Evolutionary conservation across 1,284 basidiomycete genomes (phyloP).

Genomic region (Cutaneotrichosporon cavernicola): DNA sequence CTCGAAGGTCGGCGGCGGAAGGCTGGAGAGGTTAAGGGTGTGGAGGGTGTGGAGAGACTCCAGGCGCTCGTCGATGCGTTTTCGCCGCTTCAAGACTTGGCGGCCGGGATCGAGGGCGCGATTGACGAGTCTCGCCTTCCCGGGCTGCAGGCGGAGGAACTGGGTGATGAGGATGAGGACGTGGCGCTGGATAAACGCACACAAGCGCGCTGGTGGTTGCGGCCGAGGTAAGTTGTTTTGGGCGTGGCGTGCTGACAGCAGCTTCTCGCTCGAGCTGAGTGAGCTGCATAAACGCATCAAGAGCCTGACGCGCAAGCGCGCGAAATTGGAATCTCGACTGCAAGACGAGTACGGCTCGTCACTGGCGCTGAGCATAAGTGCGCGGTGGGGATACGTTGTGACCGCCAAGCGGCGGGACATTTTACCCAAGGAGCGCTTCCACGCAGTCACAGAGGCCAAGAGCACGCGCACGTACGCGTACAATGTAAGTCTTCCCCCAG

Average conservation of each 20-base stretch:
- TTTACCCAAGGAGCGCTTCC: constrained; percentile 25
- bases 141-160: constrained; percentile 28
- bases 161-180: constrained; percentile 29
- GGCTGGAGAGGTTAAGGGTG: constrained; percentile 13
- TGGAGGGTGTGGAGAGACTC: constrained; percentile 29
- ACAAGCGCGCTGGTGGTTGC: constrained; percentile 62
- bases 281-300: constrained; percentile 56
- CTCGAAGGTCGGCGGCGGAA: constrained; percentile 12
- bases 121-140: constrained; percentile 54
- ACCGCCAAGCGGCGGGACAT: constrained; percentile 50
- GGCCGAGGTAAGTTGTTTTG: constrained; percentile 62
- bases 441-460: constrained; percentile 26
- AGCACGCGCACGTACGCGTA: constrained; percentile 63
- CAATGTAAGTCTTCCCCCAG: constrained; percentile 56
- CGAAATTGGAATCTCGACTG: constrained; percentile 36
- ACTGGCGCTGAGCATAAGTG: constrained; percentile 13
- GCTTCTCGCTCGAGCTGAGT: constrained; percentile 66
- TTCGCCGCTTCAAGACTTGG: constrained; percentile 60
- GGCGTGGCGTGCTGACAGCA: constrained; percentile 40
- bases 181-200: constrained; percentile 24
- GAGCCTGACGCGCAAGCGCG: constrained; percentile 28
- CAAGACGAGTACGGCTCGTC: constrained; percentile 57
- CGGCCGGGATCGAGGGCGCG: constrained; percentile 62
- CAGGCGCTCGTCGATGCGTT: constrained; percentile 62
- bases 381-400: constrained; percentile 19